phyloP scores from a whole-genome alignment of 345 rosid genomes.

The Citrus trifoliata region DNA sequence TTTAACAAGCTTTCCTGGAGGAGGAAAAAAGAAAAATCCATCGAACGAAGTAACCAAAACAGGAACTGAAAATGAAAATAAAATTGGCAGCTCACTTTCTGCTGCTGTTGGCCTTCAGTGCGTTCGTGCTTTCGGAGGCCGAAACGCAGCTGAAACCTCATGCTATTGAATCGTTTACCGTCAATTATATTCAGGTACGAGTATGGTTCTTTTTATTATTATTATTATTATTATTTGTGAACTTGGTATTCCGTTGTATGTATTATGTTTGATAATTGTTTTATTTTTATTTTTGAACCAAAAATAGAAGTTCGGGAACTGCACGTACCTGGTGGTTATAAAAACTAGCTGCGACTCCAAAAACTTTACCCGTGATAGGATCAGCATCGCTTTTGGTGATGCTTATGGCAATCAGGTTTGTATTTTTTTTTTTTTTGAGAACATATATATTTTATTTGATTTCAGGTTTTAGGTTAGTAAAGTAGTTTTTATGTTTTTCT shows the following conservation, averaged over 20 bases:
- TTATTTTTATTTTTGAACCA: neutral
- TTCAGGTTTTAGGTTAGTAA: accelerated
- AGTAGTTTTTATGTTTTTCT: too few species aligned
- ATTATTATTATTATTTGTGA: too few species aligned
- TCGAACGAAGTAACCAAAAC: too few species aligned
- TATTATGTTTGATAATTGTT: too few species aligned
- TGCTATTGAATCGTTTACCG: constrained; percentile 40
- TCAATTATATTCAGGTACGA: constrained; percentile 62
- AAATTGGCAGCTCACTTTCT: constrained; percentile 15
- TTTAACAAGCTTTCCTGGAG: neutral
- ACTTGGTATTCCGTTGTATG: too few species aligned
- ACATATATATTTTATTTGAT: too few species aligned
- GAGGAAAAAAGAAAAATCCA: too few species aligned
- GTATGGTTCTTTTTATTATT: neutral
- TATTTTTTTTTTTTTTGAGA: too few species aligned
- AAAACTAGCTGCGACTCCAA: constrained; percentile 83
- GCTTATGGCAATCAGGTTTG: constrained; percentile 89
- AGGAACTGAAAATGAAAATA: constrained; percentile 8
- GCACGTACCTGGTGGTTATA: constrained; percentile 60
- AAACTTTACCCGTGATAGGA: constrained; percentile 69
- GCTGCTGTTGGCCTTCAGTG: constrained; percentile 16
- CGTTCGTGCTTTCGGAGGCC: constrained; percentile 16
- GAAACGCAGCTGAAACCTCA: constrained; percentile 38
- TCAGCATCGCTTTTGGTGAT: constrained; percentile 86
- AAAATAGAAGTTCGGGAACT: constrained; percentile 48